Conservation (phyloP, 768 basidiomycete species). For the Suillus tomentosus region DNA sequence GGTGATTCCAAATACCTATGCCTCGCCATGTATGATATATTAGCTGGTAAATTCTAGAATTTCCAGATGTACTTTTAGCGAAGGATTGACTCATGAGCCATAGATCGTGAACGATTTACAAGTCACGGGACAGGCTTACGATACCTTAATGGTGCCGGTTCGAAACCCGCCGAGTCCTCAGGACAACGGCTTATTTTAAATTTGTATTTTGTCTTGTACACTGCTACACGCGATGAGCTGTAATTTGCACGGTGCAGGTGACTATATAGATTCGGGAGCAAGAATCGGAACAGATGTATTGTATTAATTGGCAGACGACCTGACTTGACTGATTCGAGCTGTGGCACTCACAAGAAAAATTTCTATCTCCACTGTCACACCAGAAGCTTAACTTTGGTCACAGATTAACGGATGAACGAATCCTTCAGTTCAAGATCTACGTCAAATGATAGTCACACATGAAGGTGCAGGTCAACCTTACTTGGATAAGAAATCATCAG, state of each 20-base stretch:
- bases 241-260: too few species aligned
- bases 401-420: conserved; percentile 91
- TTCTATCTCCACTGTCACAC: conserved; percentile 33
- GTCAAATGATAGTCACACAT: conserved; percentile 76
- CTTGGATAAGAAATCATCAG: conserved; percentile 73
- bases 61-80: neutral
- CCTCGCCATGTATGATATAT: neutral
- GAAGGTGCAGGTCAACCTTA: conserved; percentile 77
- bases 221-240: too few species aligned
- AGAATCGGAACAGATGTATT: too few species aligned
- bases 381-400: neutral
- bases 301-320: too few species aligned
- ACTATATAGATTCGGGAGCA: too few species aligned
- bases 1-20: neutral
- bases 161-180: too few species aligned
- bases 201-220: too few species aligned
- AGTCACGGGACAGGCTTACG: neutral
- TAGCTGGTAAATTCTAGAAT: neutral
- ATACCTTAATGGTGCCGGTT: too few species aligned
- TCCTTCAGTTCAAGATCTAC: conserved; percentile 83
- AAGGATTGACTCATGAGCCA: neutral
- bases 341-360: conserved; percentile 37
- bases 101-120: too few species aligned
- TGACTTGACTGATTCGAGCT: too few species aligned
- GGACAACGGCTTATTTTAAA: too few species aligned